Evolutionary conservation across 2,329 filamentous ascomycete species (phyloP), one percentile per base, ranked within the genome.

Genomic region (Pseudocercospora musae): DNA sequence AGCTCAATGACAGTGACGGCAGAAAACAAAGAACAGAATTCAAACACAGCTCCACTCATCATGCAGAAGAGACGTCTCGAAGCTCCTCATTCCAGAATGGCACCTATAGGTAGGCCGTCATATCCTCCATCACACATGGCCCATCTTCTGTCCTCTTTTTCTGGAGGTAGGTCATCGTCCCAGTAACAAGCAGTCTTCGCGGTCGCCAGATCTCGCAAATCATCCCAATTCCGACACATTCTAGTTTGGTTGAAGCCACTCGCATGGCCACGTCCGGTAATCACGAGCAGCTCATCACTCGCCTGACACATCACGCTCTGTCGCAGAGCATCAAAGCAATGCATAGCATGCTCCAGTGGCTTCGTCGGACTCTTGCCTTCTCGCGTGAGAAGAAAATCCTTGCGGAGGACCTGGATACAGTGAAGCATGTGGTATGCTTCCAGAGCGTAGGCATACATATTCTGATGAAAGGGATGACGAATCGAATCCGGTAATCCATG

Each of bases 391-490:
- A 50, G 25, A 10, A 53, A 48, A 33, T 59, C 42, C 23, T 50
- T 50, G 8, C 57, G 44, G 1, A 48, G 46, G 15, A 59, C 21
- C 21, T 49, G 44, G 15, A 23, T 31, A 9, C 57, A 59, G 21
- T 64, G 62, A 7, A 64, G 58, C 54, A 61, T 57, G 18, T 64
- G 62, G 21, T 64, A 64, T n/a, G 57, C 58, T 31, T 64, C 62
- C 9, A 64, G 25, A 6, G 55, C 53, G 23, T 64, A 64, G 3
- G 59, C 58, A 21, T 44, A 49, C 49, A 59, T 59, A 4, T 27
- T n/a, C 13, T 29, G n/a, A 25, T 49, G 40, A 6, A 58, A 18
- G 10, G 58, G 58, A 27, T 53, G 58, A 20, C 55, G 27, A 9
- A 64, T 64, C 4, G 58, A 44, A 1, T 64, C 62, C 3, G 62